Base-by-base conservation (phyloP, 1,139 yeast species). In the Geotrichum aggregatum region DNA sequence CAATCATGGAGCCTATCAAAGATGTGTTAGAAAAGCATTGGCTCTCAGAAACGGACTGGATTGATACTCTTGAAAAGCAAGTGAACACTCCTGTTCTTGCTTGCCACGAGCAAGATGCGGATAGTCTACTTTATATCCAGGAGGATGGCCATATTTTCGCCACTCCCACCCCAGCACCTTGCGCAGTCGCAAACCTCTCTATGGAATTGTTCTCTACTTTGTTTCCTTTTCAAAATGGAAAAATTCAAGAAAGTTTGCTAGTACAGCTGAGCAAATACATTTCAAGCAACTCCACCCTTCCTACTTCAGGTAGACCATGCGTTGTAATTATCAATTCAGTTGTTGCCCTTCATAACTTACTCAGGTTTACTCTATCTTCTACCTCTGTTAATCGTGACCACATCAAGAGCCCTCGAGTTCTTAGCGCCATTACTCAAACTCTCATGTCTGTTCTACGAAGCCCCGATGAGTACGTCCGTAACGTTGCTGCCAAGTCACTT, bases 241-340 rank as follows among this genome's bases (percentile, higher is more conserved):
- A 88, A 58, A 85, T 92, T 52, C 97, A 92, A 63, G 83, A 85
- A 54, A 88, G 97, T 1, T 75, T 92, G 35, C 68, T 92, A 45
- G 98, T 91, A 59, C 89, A 84, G 56, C 71, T 92, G 57, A 76
- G 91, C 59, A 73, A 82, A 2, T 78, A 83, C 6, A 59, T 80
- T 11, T 38, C 51, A 13, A 31, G 47, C 11, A 34, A 22, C n/a
- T 38, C 49, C 7, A 34, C 50, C 10, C 13, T 33, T 7, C 44
- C 44, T 8, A 45, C 36, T 18, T 36, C 44, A 19, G 51, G 51
- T 7, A 24, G 56, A 35, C 43, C 50, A 4, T 33, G 42, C 40
- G 87, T 92, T 0, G 73, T 84, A 10, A 68, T 76, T 6, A 73
- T 84, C 2, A 89, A 89, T 62, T 68, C 79, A 0, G 71, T 87